phyloP scores from a whole-genome alignment of 805 yeast species.

The Metschnikowia sp. region DNA sequence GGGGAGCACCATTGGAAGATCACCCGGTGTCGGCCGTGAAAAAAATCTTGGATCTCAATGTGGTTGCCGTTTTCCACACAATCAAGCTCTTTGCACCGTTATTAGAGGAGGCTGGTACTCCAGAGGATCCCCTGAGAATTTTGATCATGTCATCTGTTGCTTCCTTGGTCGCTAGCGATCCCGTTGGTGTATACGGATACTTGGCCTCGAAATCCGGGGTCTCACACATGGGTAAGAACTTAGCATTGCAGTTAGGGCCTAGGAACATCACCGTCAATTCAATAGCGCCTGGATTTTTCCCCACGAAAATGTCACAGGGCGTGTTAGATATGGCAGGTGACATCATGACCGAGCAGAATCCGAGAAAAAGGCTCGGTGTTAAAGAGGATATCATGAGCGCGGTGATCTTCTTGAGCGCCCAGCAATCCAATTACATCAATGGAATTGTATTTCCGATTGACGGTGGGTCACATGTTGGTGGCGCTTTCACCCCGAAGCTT shows the following conservation, averaged over 20 bases:
- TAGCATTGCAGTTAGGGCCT: conserved; percentile 66
- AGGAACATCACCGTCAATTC: conserved; percentile 65
- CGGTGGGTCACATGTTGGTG: conserved; percentile 55
- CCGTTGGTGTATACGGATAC: conserved; percentile 66
- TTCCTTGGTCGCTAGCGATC: conserved; percentile 42
- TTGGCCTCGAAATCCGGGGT: conserved; percentile 74
- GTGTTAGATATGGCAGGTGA: conserved; percentile 51
- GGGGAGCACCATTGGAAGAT: conserved; percentile 64
- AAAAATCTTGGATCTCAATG: conserved; percentile 61
- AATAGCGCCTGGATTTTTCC: conserved; percentile 76
- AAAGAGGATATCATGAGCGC: conserved; percentile 57
- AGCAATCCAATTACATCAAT: conserved; percentile 58
- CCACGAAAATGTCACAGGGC: conserved; percentile 68
- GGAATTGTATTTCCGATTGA: conserved; percentile 68
- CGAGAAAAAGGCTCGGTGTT: conserved; percentile 59
- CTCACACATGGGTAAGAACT: conserved; percentile 58
- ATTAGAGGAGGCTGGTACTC: conserved; percentile 48
- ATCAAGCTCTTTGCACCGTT: conserved; percentile 62
- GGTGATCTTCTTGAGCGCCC: conserved; percentile 51
- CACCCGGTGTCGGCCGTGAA: conserved; percentile 62
- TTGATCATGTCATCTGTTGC: conserved; percentile 67
- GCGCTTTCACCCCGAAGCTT: conserved; percentile 15
- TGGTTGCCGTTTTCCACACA: conserved; percentile 64
- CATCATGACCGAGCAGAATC: conserved; percentile 46
- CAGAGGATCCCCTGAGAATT: conserved; percentile 60